Evolutionary conservation across 305 asterid species (phyloP).

Genomic region (Fraxinus greggii): DNA sequence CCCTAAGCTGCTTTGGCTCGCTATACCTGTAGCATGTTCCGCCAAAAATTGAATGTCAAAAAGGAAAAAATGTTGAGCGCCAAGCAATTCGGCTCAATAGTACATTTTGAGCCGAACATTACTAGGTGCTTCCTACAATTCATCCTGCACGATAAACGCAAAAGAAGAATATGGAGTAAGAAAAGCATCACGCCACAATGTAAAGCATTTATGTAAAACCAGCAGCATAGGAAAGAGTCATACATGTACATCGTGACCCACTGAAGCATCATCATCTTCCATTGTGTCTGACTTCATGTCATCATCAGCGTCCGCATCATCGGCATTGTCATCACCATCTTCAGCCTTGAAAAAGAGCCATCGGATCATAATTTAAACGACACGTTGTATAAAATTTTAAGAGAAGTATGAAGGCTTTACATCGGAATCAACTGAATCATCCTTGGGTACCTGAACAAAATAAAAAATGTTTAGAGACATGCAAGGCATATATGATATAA

Average conservation of each 20-base stretch:
- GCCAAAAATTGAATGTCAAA: conserved; percentile 15
- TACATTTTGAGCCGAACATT: neutral
- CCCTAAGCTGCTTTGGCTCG: too few relatives aligned
- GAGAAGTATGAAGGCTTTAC: conserved; percentile 28
- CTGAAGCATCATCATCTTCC: conserved; percentile 33
- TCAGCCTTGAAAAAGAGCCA: conserved; percentile 36
- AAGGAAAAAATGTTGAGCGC: conserved; percentile 7
- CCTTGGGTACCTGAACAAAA: conserved; percentile 37
- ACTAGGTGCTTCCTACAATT: conserved; percentile 27
- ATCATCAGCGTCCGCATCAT: conserved; percentile 11
- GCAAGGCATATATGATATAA: neutral
- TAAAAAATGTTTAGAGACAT: neutral
- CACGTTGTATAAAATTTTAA: neutral
- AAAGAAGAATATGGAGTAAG: neutral
- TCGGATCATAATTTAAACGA: neutral
- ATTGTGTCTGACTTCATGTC: conserved; percentile 16
- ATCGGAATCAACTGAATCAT: conserved; percentile 42
- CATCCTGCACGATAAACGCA: conserved; percentile 37
- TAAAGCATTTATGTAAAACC: neutral
- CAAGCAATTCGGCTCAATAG: neutral
- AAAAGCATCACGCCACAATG: neutral
- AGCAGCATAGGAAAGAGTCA: neutral
- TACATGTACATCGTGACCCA: conserved; percentile 37
- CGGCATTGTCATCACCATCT: conserved; percentile 35
- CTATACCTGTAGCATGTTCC: too few relatives aligned